A percentile compares a stretch with the other conserved stretches of the same genome.
These are phyloP conservation scores for Dissophora ornata DNA, from an alignment of 192 early-diverging fungal species.

Conservation along the genomic window DNA sequence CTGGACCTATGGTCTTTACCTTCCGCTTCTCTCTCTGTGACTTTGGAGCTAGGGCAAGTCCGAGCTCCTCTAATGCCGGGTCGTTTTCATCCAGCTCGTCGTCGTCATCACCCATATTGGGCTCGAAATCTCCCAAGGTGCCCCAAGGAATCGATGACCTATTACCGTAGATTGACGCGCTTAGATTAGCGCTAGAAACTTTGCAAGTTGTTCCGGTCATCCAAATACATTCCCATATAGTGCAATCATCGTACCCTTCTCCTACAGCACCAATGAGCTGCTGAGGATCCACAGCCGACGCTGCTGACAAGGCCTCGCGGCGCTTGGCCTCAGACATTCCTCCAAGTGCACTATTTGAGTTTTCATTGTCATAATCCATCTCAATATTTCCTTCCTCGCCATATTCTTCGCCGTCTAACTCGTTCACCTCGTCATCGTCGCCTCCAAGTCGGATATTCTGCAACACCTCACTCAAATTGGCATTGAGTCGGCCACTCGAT, in stretches of 20 bases:
- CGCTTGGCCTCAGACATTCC: slow-evolving; percentile 4
- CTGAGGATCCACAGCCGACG: slow-evolving; percentile 27
- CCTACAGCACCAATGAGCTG: slow-evolving; percentile 16
- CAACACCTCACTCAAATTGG: slow-evolving; percentile 11
- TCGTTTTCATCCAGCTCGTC: slow-evolving; percentile 37
- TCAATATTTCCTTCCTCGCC: slow-evolving; percentile 5
- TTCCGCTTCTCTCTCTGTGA: slow-evolving; percentile 40
- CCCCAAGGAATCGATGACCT: slow-evolving; percentile 22
- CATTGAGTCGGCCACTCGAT: neutral
- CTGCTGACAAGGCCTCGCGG: slow-evolving; percentile 5
- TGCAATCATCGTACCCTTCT: no score
- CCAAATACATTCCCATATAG: no score
- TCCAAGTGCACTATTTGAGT: neutral
- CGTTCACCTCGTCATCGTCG: slow-evolving; percentile 28
- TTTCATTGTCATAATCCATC: neutral
- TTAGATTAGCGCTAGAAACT: no score
- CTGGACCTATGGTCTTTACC: neutral
- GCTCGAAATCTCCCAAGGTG: slow-evolving; percentile 11
- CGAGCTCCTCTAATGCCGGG: slow-evolving; percentile 47
- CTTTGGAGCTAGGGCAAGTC: slow-evolving; percentile 34
- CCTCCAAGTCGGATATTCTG: slow-evolving; percentile 22
- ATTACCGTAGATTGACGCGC: no score
- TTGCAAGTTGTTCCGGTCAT: no score
- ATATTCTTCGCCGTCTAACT: slow-evolving; percentile 26
- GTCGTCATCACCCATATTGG: slow-evolving; percentile 25